Conservation (phyloP, 73 alveolate species). For the Tetrahymena malaccensis region DNA sequence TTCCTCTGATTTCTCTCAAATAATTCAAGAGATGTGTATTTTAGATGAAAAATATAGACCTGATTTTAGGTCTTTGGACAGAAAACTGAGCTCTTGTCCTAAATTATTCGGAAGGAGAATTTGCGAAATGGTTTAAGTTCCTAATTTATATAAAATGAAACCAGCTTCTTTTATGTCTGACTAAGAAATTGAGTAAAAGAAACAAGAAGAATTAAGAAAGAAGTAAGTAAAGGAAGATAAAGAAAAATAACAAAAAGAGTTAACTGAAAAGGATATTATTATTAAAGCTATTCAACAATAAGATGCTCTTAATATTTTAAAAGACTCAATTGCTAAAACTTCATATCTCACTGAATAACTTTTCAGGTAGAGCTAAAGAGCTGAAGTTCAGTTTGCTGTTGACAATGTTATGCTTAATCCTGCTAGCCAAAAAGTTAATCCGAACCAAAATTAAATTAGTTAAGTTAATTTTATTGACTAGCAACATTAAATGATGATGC, state of each 20-base stretch:
- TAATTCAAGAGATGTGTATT: neutral
- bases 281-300: neutral
- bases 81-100: neutral
- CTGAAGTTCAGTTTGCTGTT: neutral
- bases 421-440: neutral
- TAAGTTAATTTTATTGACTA: neutral
- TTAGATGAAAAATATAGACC: neutral
- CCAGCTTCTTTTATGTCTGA: neutral
- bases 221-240: neutral
- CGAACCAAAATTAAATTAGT: neutral
- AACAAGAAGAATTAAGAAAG: neutral
- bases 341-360: neutral
- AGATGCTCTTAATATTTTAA: neutral
- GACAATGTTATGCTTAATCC: neutral
- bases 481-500: neutral
- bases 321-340: neutral
- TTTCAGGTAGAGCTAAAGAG: neutral
- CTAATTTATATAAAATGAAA: neutral
- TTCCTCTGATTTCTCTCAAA: neutral
- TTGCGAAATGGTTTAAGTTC: neutral
- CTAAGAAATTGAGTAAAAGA: neutral
- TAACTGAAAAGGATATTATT: neutral
- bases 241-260: neutral
- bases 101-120: neutral
- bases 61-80: neutral